These are phyloP conservation scores for Globisporangium barbulae DNA, from an alignment of 352 stramenopile genomes.

Conservation along the genomic window DNA sequence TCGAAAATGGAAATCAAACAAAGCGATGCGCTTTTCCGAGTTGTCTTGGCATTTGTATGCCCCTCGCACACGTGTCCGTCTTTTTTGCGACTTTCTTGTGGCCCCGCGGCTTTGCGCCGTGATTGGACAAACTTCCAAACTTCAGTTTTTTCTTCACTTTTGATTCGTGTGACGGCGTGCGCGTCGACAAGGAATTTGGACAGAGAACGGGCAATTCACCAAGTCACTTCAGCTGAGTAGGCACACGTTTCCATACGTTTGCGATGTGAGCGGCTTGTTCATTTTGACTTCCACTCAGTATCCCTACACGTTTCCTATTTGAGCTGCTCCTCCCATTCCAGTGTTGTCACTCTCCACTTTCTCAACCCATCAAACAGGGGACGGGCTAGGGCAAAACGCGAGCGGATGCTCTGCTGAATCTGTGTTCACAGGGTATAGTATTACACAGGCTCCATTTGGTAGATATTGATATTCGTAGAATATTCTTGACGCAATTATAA, in stretches of 20 bases:
- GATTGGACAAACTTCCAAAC: constrained; percentile 12
- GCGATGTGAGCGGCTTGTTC: too few relatives aligned
- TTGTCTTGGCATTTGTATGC: not conserved
- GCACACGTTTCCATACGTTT: too few relatives aligned
- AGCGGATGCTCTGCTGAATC: not conserved
- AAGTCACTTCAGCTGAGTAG: too few relatives aligned
- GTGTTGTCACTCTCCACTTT: constrained; percentile 10
- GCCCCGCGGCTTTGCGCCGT: not conserved
- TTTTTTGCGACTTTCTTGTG: constrained; percentile 1
- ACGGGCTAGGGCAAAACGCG: not conserved
- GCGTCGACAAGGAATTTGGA: constrained; percentile 6
- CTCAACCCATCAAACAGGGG: constrained; percentile 11
- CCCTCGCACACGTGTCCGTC: not conserved
- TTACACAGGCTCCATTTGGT: not conserved
- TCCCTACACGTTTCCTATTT: too few relatives aligned
- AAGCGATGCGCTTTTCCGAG: not conserved
- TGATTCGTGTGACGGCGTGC: constrained; percentile 16
- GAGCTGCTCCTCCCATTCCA: not conserved
- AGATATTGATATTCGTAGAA: not conserved
- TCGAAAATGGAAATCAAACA: not conserved
- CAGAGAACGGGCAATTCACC: not conserved
- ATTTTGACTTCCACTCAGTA: too few relatives aligned
- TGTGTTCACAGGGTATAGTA: not conserved
- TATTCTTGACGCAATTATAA: constrained; percentile 11
- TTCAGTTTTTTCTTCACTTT: constrained; percentile 4